phyloP scores from a whole-genome alignment of 1,139 yeast genomes.

The Geotrichum reessii region DNA sequence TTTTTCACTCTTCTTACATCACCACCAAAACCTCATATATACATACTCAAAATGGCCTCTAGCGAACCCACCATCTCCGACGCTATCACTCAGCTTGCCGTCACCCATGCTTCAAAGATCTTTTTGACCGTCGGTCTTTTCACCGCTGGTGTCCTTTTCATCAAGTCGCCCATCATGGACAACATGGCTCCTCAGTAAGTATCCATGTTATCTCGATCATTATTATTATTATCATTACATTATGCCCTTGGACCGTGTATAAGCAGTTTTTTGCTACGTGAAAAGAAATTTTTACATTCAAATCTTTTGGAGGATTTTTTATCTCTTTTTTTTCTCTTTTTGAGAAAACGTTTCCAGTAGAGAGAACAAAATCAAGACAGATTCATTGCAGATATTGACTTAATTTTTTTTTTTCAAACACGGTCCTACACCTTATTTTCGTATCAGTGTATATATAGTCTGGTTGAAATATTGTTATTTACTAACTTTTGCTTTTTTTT shows the following conservation, averaged over 20 bases:
- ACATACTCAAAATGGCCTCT: constrained; percentile 11
- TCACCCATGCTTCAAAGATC: constrained; percentile 15
- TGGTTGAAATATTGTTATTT: too few relatives aligned
- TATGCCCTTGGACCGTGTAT: too few relatives aligned
- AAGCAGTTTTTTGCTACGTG: neutral
- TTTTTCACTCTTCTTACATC: neutral
- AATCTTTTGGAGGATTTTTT: neutral
- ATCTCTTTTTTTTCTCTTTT: neutral
- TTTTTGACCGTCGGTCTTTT: constrained; percentile 18
- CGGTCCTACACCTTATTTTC: too few relatives aligned
- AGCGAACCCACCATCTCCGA: constrained; percentile 17
- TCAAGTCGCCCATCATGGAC: constrained; percentile 39
- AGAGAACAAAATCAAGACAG: too few relatives aligned
- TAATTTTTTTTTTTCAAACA: too few relatives aligned
- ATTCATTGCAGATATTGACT: too few relatives aligned
- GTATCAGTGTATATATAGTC: too few relatives aligned
- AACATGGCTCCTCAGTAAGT: constrained; percentile 39
- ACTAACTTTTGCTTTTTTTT: neutral
- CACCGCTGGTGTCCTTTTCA: constrained; percentile 36
- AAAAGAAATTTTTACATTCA: neutral
- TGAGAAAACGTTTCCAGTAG: too few relatives aligned
- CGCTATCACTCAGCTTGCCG: constrained; percentile 16
- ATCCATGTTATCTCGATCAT: neutral
- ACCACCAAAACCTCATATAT: neutral
- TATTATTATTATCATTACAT: too few relatives aligned